These are phyloP conservation scores for Gamsiella multidivaricata DNA, from an alignment of 192 early-diverging fungal species.

Conservation along the genomic window DNA sequence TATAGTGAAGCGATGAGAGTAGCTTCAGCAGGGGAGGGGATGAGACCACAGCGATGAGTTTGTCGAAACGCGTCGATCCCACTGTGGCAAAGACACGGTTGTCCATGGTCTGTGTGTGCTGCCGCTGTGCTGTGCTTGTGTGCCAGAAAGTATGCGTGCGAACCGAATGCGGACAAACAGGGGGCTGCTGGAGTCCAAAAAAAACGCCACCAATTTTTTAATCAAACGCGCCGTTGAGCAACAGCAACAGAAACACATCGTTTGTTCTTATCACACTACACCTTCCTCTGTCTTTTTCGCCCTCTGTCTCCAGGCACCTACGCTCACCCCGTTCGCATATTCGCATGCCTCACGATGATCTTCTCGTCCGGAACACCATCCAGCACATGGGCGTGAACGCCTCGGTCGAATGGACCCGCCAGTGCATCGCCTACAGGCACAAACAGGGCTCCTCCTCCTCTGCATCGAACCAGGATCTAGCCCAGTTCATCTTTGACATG, in stretches of 20 bases:
- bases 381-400: slow-evolving; percentile 37
- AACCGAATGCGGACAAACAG: neutral
- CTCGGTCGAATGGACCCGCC: slow-evolving; percentile 46
- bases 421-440: slow-evolving; percentile 32
- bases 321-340: neutral
- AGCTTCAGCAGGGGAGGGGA: slow-evolving; percentile 59
- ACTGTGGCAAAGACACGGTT: slow-evolving; percentile 82
- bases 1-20: slow-evolving; percentile 63
- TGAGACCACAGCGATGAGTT: slow-evolving; percentile 66
- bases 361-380: slow-evolving; percentile 39
- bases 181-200: too few species aligned
- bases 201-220: slow-evolving; percentile 11
- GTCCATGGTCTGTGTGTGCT: slow-evolving; percentile 1
- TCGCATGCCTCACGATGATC: slow-evolving; percentile 38
- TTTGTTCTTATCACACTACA: slow-evolving; percentile 1
- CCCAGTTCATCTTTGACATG: slow-evolving; percentile 37
- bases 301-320: neutral
- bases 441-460: neutral
- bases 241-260: slow-evolving; percentile 3
- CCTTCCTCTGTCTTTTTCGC: neutral
- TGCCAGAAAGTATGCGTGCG: neutral
- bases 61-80: slow-evolving; percentile 92
- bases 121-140: too few species aligned
- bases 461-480: slow-evolving; percentile 5
- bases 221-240: too few species aligned